Evolutionary conservation across 768 basidiomycete genomes (phyloP).

Genomic region (Cyclocybe aegerita): DNA sequence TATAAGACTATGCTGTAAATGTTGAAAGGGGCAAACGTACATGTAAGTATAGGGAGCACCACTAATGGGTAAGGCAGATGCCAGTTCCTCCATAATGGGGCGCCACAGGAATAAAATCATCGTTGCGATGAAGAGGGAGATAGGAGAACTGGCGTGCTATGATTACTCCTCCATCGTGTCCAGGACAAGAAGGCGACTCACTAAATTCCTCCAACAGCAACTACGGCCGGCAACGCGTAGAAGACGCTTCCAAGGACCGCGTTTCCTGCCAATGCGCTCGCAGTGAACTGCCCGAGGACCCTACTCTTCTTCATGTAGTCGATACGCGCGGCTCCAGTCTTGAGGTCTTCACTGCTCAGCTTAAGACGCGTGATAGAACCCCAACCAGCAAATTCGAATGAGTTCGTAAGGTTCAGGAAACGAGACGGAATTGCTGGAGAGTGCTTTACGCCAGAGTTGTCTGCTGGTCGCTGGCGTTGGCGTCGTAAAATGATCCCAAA

Average conservation of each 20-base stretch:
- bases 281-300: slow-evolving; percentile 61
- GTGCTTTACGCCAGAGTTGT: slow-evolving; percentile 41
- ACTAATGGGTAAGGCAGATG: slow-evolving; percentile 63
- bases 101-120: slow-evolving; percentile 68
- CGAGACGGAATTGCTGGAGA: slow-evolving; percentile 48
- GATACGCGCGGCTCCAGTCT: slow-evolving; percentile 29
- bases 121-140: slow-evolving; percentile 64
- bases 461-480: slow-evolving; percentile 48
- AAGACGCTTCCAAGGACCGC: slow-evolving; percentile 68
- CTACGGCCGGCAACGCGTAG: slow-evolving; percentile 67
- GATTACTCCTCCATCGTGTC: neutral
- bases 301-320: slow-evolving; percentile 28
- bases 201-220: slow-evolving; percentile 63
- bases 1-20: neutral
- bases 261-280: slow-evolving; percentile 66
- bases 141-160: slow-evolving; percentile 50
- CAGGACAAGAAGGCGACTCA: slow-evolving; percentile 29
- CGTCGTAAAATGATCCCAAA: slow-evolving; percentile 59
- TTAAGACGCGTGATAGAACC: slow-evolving; percentile 50
- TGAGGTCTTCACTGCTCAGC: slow-evolving; percentile 42
- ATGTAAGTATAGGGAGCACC: slow-evolving; percentile 75
- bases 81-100: slow-evolving; percentile 74
- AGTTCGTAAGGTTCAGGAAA: slow-evolving; percentile 58
- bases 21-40: slow-evolving; percentile 30
- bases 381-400: slow-evolving; percentile 77